A percentile compares a stretch with the other conserved stretches of the same genome.
Evolutionary conservation across 208 protist species (phyloP).

Genomic region (Acanthamoeba healyi): DNA sequence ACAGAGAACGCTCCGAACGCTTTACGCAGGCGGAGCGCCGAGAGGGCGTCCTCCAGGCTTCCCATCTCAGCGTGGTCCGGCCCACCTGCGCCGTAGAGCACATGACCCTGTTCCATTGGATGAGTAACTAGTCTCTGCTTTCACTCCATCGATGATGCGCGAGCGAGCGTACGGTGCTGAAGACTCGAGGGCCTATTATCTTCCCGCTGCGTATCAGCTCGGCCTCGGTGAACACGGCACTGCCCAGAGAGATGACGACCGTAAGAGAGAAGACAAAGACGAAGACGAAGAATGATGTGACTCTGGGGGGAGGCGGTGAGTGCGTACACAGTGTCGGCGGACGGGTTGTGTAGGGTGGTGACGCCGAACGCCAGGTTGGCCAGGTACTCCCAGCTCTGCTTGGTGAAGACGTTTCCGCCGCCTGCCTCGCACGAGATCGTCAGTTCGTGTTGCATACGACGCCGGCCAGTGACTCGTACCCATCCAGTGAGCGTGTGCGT

Average conservation of each 20-base stretch:
- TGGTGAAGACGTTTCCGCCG: neutral
- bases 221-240: constrained; percentile 31
- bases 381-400: constrained; percentile 63
- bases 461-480: neutral
- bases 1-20: constrained; percentile 62
- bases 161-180: constrained; percentile 34
- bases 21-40: neutral
- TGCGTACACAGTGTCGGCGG: neutral
- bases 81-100: constrained; percentile 61
- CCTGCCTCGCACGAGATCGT: neutral
- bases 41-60: neutral
- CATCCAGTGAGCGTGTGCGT: constrained; percentile 62
- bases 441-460: neutral
- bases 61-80: constrained; percentile 26
- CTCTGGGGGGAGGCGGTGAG: no score
- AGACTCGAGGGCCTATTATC: constrained; percentile 68
- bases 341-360: constrained; percentile 74
- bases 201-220: constrained; percentile 65
- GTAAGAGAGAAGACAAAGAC: neutral
- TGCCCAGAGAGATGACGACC: neutral
- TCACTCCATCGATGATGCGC: neutral
- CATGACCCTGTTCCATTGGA: constrained; percentile 1
- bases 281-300: neutral
- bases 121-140: no score
- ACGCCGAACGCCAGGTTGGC: constrained; percentile 72